Evolutionary conservation across 2,329 filamentous ascomycete species (phyloP).

Genomic region (Rhytidhysteron rufulum): DNA sequence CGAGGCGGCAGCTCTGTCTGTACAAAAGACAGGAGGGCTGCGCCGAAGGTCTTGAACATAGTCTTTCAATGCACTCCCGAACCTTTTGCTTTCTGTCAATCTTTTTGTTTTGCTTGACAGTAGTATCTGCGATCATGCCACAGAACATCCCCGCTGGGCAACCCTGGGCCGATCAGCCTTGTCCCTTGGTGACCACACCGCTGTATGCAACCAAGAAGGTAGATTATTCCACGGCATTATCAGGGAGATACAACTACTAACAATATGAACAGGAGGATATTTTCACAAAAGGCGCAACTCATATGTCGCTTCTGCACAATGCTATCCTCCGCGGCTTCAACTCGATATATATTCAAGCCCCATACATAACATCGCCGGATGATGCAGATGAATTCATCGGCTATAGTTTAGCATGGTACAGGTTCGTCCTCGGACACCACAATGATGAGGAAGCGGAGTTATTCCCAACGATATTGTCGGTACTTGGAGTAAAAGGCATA

Average conservation of each 20-base stretch:
- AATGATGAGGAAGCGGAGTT: slow-evolving; percentile 34
- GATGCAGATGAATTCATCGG: slow-evolving; percentile 31
- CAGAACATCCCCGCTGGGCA: slow-evolving; percentile 2
- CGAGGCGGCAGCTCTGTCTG: not conserved
- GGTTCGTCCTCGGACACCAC: slow-evolving; percentile 32
- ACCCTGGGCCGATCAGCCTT: slow-evolving; percentile 30
- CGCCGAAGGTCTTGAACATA: not conserved
- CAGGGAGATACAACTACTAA: not conserved
- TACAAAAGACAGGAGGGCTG: not conserved
- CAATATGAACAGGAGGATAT: slow-evolving; percentile 21
- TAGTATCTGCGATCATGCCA: not conserved
- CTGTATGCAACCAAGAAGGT: slow-evolving; percentile 29
- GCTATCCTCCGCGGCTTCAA: slow-evolving; percentile 39
- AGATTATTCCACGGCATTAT: not conserved
- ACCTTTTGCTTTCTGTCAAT: not conserved
- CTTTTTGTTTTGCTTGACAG: not conserved
- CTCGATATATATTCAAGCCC: slow-evolving; percentile 38
- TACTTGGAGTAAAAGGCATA: slow-evolving; percentile 18
- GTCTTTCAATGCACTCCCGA: not conserved
- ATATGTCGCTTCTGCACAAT: slow-evolving; percentile 40
- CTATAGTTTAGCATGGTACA: slow-evolving; percentile 31
- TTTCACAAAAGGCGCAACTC: slow-evolving; percentile 30
- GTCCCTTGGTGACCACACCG: slow-evolving; percentile 23
- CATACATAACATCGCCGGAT: slow-evolving; percentile 24
- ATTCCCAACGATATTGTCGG: slow-evolving; percentile 31